Base-by-base conservation (phyloP, 202 grass and related monocot species). In the Setaria viridis region DNA sequence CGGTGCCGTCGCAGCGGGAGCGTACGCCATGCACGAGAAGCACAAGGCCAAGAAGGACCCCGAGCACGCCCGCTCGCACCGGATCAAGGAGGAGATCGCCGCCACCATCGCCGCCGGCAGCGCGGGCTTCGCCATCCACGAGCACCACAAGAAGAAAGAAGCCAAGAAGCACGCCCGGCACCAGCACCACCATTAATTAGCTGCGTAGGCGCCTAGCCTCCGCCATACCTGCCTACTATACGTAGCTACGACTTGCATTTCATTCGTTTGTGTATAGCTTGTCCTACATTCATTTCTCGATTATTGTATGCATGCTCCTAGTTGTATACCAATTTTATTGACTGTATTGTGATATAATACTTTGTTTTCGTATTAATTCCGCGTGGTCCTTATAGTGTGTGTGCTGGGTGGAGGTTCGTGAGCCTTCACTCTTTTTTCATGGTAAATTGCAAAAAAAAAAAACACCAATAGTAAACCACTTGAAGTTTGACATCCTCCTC, bases 101-200 rank as follows among this genome's bases (percentile, higher is more conserved):
- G 95, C 90, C 6, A 48, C 88, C 54, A 37, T 81, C 11, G 95
- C 90, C 15, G 86, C 57, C 9, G 90, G 92, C 45, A 65, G 86
- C 33, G 84, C 81, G 3, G 88, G 92, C 0, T 88, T 89, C 29
- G 90, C 90, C 11, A 58, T 93, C 66, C 90, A 97, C 32, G 95
- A 94, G 88, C 90, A 93, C 64, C 95, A 90, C 10, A 66, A 94
- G 78, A 94, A 91, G 90, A 93, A 94, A 62, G 88, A 94, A 2
- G 92, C 90, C 54, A 93, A 87, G 80, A 90, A 91, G 75, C 82
- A 89, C n/a, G 16, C 42, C 6, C 71, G 16, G 3, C 82, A 66
- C 68, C 63, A 55, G 7, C 48, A 80, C 20, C 33, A 80, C 14
- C 19, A 11, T 5, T 17, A 17, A 16, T 19, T 57, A 57, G 16